Base-by-base conservation (phyloP, 495 filamentous ascomycete species). In the Lindgomyces ingoldianus region DNA sequence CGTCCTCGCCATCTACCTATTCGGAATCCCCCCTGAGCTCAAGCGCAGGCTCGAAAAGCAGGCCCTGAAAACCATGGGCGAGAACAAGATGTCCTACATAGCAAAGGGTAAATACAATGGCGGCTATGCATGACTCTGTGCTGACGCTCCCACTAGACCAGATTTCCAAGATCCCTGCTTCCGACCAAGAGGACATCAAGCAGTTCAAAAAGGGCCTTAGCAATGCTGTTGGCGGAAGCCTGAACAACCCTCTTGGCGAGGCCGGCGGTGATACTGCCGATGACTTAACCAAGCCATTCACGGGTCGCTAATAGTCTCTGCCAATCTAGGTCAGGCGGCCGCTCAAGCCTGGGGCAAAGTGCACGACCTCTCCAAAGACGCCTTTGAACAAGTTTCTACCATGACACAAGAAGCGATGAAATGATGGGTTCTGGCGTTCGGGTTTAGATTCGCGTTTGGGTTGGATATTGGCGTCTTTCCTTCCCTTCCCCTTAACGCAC, bases 51-150 rank as follows among this genome's bases (percentile, higher is more conserved):
- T 80, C 24, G 79, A 84, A 60, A 74, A 81, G 42, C 65, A 81
- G 4, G 60, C 81, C 1, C 72, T 84, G 1, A 76, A 83, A 58
- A 75, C 73, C 39, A 82, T 83, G 76, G 82, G 81, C 16, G 81
- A 84, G 67, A 84, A 78, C 26, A 82, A 81, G 51, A 74, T 75
- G 42, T 75, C 73, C 10, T 76, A 77, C 57, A 60, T 77, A 51
- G 64, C 69, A 25, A 77, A 77, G 60, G 70, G 70, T 69, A 29
- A 16, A 53, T 58, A 4, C 16, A 55, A 12, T 47, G 41, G 16
- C 6, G 19, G 0, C 24, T 48, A 8, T 30, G 11, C 21, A 25
- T 14, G 14, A 12, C 44, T 24, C 25, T 10, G 18, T 22, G 51
- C 66, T 63, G 11, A 67, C 52, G 3, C 11, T 6, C 26, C 24